Evolutionary conservation across 345 rosid species (phyloP).

Genomic region (Camelina neglecta): DNA sequence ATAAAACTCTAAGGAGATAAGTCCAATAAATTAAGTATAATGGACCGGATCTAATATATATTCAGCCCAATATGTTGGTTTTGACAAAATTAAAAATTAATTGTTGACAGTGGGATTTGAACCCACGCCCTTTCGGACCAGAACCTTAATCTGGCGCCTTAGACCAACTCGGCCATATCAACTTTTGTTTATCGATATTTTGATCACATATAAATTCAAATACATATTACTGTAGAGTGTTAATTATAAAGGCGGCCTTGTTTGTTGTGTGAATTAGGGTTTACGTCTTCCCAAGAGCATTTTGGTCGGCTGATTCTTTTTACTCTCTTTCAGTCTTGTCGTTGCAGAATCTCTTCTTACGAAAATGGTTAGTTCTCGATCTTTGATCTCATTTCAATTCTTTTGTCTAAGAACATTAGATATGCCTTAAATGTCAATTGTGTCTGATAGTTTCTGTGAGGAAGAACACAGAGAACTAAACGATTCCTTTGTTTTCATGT

Average conservation of each 20-base stretch:
- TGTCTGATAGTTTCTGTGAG: neutral
- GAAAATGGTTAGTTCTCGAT: conserved; percentile 33
- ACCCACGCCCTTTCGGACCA: conserved; percentile 99
- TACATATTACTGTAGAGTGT: neutral
- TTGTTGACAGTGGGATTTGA: conserved; percentile 70
- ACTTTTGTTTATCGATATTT: conserved; percentile 12
- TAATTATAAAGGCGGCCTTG: neutral
- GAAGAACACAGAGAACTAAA: neutral
- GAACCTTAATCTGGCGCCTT: conserved; percentile 99
- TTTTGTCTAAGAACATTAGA: neutral
- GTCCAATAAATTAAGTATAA: neutral
- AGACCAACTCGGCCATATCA: conserved; percentile 93
- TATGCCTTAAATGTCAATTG: neutral
- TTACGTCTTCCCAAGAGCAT: conserved; percentile 9
- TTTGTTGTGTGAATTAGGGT: conserved; percentile 13
- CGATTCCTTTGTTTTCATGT: neutral
- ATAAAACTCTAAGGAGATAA: too few species aligned
- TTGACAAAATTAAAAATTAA: neutral
- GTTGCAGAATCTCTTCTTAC: conserved; percentile 13
- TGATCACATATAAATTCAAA: too few species aligned
- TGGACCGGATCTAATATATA: neutral
- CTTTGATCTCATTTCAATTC: neutral
- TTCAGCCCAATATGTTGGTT: neutral
- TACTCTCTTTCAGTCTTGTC: neutral
- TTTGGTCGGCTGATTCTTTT: conserved; percentile 27